These are phyloP conservation scores for Yamadazyma siamensis DNA, from an alignment of 1,139 yeast species.

Conservation along the genomic window DNA sequence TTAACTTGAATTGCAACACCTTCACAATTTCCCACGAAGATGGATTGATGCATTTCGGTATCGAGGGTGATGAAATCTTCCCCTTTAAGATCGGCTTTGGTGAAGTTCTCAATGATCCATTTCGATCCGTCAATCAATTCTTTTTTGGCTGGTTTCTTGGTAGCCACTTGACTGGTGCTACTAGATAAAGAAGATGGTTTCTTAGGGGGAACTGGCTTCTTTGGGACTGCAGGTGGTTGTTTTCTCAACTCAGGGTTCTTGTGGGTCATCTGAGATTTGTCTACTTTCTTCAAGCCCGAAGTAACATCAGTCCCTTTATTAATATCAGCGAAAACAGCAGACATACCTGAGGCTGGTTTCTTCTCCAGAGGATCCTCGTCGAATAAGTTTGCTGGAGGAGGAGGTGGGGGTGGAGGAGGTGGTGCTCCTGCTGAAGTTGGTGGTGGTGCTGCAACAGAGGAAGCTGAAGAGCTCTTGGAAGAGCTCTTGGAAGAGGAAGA, in stretches of 20 bases:
- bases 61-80: slow-evolving; percentile 61
- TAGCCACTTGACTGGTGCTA: slow-evolving; percentile 18
- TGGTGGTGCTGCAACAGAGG: slow-evolving; percentile 61
- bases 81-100: slow-evolving; percentile 39
- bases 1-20: slow-evolving; percentile 75
- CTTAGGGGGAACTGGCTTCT: slow-evolving; percentile 63
- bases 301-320: slow-evolving; percentile 85
- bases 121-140: slow-evolving; percentile 78
- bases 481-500: slow-evolving; percentile 12
- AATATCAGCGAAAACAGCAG: slow-evolving; percentile 89
- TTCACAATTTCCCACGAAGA: slow-evolving; percentile 78
- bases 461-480: slow-evolving; percentile 5
- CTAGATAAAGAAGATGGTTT: slow-evolving; percentile 62
- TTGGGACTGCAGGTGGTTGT: slow-evolving; percentile 36
- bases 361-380: slow-evolving; percentile 25
- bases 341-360: slow-evolving; percentile 54
- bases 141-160: slow-evolving; percentile 63
- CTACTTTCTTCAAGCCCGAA: slow-evolving; percentile 84
- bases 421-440: slow-evolving; percentile 41
- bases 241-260: slow-evolving; percentile 82
- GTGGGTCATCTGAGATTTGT: slow-evolving; percentile 90
- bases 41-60: slow-evolving; percentile 82
- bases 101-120: slow-evolving; percentile 85
- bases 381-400: slow-evolving; percentile 67
- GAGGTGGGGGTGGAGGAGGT: slow-evolving; percentile 48